These are phyloP conservation scores for Xerocomus cyaneibrunnescens DNA, from an alignment of 1,284 basidiomycete genomes.

Conservation along the genomic window DNA sequence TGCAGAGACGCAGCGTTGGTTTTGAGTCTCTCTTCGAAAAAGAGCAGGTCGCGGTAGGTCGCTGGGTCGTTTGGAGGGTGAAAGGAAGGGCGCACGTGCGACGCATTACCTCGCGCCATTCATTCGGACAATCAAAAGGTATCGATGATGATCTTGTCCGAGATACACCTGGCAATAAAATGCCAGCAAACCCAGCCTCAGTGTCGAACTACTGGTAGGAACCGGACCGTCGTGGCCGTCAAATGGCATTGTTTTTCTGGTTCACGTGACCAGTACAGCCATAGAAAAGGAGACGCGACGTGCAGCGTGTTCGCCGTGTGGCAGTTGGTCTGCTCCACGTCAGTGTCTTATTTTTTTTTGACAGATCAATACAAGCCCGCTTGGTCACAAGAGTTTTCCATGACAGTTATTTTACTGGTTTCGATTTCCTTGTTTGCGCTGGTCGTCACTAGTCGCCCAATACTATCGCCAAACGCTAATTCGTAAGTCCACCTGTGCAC, in stretches of 20 bases:
- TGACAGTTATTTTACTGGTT: conserved; percentile 43
- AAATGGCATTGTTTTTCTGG: neutral
- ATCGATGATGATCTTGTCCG: neutral
- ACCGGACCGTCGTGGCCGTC: conserved; percentile 8
- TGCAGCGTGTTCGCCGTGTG: conserved; percentile 25
- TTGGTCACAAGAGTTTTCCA: conserved; percentile 16
- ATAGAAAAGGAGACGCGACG: conserved; percentile 30
- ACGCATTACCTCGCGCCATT: conserved; percentile 40
- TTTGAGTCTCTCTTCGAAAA: conserved; percentile 96
- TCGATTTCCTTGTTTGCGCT: conserved; percentile 46
- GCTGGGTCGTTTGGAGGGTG: conserved; percentile 48
- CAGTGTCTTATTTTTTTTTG: conserved; percentile 3
- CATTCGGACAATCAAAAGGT: conserved; percentile 4
- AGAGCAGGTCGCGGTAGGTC: conserved; percentile 86
- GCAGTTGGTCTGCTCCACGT: conserved; percentile 27
- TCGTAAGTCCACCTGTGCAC: conserved; percentile 25
- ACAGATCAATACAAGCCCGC: neutral
- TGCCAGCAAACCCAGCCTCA: neutral
- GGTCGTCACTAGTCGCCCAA: conserved; percentile 45
- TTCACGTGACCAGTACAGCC: conserved; percentile 23
- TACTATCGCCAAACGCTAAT: conserved; percentile 24
- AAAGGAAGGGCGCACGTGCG: conserved; percentile 28
- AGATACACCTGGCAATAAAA: neutral
- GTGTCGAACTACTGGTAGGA: neutral
- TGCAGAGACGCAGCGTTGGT: conserved; percentile 85